Percentiles rank a stretch among this genome's conserved stretches.
Evolutionary conservation across 768 basidiomycete species (phyloP).

Genomic region (Hysterangium stoloniferum): DNA sequence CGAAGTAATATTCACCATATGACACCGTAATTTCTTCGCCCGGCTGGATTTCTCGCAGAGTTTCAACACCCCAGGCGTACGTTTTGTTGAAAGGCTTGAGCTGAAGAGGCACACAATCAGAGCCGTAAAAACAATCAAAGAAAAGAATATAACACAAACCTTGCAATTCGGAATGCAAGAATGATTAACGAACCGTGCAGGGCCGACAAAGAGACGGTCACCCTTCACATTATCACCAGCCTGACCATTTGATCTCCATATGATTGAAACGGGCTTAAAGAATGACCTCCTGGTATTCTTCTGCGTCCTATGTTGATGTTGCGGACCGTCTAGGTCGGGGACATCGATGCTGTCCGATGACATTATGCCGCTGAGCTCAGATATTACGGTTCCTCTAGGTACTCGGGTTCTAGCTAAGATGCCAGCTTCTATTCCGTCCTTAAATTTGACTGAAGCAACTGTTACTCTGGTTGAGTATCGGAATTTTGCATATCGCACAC

Average conservation of each 20-base stretch:
- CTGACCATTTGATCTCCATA: not conserved
- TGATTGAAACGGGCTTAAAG: not conserved
- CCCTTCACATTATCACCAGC: not conserved
- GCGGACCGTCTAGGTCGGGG: not conserved
- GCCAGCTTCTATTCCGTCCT: not conserved
- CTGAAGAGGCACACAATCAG: not conserved
- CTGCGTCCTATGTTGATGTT: not conserved
- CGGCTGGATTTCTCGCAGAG: not conserved
- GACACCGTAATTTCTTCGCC: not conserved
- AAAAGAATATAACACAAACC: not conserved
- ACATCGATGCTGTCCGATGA: not conserved
- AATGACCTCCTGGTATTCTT: not conserved
- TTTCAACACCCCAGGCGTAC: not conserved
- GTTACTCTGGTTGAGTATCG: not conserved
- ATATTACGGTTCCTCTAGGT: not conserved
- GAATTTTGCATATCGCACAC: not conserved
- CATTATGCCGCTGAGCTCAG: conserved; percentile 1
- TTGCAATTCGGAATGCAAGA: not conserved
- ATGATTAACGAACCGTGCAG: not conserved
- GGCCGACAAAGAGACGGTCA: not conserved
- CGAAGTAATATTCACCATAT: not conserved
- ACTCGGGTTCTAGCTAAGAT: not conserved
- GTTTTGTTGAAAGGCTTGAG: not conserved
- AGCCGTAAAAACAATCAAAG: not conserved
- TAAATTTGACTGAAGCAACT: not conserved